Evolutionary conservation across 352 stramenopile species (phyloP).

Genomic region (Phytophthora rubi): DNA sequence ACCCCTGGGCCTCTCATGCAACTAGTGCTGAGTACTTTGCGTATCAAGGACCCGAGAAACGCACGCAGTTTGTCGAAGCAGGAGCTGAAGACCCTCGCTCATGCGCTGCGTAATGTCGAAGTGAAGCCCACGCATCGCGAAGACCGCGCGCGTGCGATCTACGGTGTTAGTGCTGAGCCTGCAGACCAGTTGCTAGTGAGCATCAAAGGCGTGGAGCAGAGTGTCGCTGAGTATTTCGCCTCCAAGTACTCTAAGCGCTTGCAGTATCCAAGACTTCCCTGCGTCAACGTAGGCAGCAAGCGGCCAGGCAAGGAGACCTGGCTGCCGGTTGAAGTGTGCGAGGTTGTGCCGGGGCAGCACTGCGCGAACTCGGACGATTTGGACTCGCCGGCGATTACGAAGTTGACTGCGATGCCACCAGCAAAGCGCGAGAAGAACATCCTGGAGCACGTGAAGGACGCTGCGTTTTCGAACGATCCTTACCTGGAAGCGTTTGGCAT

Average conservation of each 20-base stretch:
- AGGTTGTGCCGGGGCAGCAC: neutral
- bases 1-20: conserved; percentile 44
- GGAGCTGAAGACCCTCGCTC: conserved; percentile 30
- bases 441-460: neutral
- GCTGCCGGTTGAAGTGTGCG: neutral
- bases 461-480: neutral
- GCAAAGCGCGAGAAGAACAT: neutral
- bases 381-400: neutral
- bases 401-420: neutral
- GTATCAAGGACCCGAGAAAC: conserved; percentile 24
- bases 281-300: neutral
- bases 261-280: conserved; percentile 18
- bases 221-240: conserved; percentile 57
- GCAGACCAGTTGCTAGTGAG: conserved; percentile 45
- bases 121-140: conserved; percentile 51
- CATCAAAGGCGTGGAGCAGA: conserved; percentile 48
- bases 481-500: neutral
- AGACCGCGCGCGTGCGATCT: conserved; percentile 52
- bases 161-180: conserved; percentile 45
- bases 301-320: neutral
- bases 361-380: neutral
- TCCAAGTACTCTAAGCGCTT: conserved; percentile 36
- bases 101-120: conserved; percentile 47
- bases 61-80: conserved; percentile 31
- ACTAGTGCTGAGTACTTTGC: conserved; percentile 40